A percentile compares a stretch with the other conserved stretches of the same genome.
Conservation (phyloP, 148 eudicot genomes). For the Arctostaphylos glauca region DNA sequence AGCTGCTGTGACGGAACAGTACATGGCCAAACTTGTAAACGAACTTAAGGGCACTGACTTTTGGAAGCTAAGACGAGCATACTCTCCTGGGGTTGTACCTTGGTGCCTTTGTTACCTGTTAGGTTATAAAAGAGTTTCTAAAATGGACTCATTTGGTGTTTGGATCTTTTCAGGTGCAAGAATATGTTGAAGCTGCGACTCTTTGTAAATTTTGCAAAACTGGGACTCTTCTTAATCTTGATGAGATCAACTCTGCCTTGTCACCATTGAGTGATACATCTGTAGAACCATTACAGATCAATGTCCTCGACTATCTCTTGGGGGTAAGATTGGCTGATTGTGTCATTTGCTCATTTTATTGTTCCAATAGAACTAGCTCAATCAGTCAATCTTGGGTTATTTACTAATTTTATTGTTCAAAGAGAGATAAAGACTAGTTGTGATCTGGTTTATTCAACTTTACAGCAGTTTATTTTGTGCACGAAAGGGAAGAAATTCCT, state of each 20-base stretch:
- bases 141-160: neutral
- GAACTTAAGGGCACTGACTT: conserved; percentile 84
- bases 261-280: conserved; percentile 65
- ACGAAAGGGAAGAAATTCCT: conserved; percentile 1
- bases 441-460: neutral
- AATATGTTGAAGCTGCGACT: conserved; percentile 97
- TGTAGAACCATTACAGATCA: conserved; percentile 80
- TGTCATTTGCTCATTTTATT: neutral
- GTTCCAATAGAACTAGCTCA: neutral
- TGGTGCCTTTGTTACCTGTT: conserved; percentile 17
- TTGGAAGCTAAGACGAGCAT: conserved; percentile 96
- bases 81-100: conserved; percentile 84
- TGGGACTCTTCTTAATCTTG: conserved; percentile 75
- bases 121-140: neutral
- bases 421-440: neutral
- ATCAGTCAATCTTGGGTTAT: neutral
- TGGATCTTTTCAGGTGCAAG: conserved; percentile 67
- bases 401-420: neutral
- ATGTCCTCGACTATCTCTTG: conserved; percentile 83
- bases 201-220: conserved; percentile 81
- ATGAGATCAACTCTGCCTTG: conserved; percentile 74
- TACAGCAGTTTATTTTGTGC: neutral
- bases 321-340: conserved; percentile 59
- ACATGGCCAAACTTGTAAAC: conserved; percentile 68
- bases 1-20: conserved; percentile 65